phyloP scores from a whole-genome alignment of 371 early-diverging fungal species.

The Syncephalastrum contaminatum region DNA sequence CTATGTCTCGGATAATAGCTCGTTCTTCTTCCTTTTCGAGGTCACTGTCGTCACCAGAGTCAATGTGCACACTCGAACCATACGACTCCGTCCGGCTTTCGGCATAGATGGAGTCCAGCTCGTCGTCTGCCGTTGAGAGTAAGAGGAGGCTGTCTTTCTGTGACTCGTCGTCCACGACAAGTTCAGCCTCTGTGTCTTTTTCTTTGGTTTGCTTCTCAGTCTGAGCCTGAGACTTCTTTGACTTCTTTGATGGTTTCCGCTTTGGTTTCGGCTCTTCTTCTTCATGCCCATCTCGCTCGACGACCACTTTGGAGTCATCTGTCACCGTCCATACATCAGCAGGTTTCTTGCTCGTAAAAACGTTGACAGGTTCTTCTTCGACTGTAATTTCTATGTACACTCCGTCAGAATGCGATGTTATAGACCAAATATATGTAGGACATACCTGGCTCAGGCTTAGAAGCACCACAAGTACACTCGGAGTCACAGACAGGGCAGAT shows the following conservation, averaged over 20 bases:
- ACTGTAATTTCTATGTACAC: no score
- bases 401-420: background rate
- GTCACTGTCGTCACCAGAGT: slow-evolving; percentile 46
- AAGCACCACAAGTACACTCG: slow-evolving; percentile 56
- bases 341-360: background rate
- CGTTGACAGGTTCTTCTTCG: no score
- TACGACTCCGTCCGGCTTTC: slow-evolving; percentile 17
- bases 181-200: slow-evolving; percentile 16
- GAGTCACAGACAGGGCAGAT: slow-evolving; percentile 63
- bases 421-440: background rate
- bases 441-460: slow-evolving; percentile 5
- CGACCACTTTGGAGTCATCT: slow-evolving; percentile 12
- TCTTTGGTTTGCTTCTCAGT: slow-evolving; percentile 3
- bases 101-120: slow-evolving; percentile 16
- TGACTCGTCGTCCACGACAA: slow-evolving; percentile 28
- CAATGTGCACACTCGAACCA: slow-evolving; percentile 35
- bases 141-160: background rate
- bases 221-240: slow-evolving; percentile 1
- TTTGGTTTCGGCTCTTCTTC: slow-evolving; percentile 12
- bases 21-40: slow-evolving; percentile 41
- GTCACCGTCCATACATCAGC: slow-evolving; percentile 17
- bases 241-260: no score
- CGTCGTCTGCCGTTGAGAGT: slow-evolving; percentile 6
- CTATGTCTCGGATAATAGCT: slow-evolving; percentile 37
- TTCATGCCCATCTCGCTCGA: slow-evolving; percentile 15